A percentile compares a stretch with the other conserved stretches of the same genome.
These are phyloP conservation scores for Mortierella sp. DNA, from an alignment of 371 early-diverging fungal species.

Conservation along the genomic window DNA sequence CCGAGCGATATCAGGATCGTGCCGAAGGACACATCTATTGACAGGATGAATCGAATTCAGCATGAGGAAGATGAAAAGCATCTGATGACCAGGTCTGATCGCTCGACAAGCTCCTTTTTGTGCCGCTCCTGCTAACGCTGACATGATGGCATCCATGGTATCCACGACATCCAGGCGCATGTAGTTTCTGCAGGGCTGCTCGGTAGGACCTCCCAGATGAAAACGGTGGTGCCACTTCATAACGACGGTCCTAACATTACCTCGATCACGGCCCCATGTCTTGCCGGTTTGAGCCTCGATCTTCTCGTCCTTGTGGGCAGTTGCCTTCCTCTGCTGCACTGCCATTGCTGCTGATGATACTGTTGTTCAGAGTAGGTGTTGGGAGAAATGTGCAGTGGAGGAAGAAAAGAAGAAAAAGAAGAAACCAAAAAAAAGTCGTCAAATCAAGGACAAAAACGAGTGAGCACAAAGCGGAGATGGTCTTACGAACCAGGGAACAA, in stretches of 20 bases:
- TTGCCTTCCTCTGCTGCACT: constrained; percentile 46
- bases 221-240: too few relatives aligned
- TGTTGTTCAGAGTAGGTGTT: constrained; percentile 7
- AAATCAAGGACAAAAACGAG: background rate
- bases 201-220: too few relatives aligned
- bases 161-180: too few relatives aligned
- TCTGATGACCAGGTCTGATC: too few relatives aligned
- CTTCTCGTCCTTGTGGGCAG: constrained; percentile 27
- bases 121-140: too few relatives aligned
- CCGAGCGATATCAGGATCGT: constrained; percentile 60
- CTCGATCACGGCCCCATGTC: constrained; percentile 69
- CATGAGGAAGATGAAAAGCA: constrained; percentile 1
- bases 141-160: too few relatives aligned
- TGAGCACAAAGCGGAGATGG: background rate
- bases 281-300: constrained; percentile 60
- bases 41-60: background rate
- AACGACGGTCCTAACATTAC: too few relatives aligned
- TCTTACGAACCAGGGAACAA: background rate
- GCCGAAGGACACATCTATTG: constrained; percentile 60
- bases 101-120: too few relatives aligned
- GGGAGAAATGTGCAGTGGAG: background rate
- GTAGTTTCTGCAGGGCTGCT: too few relatives aligned
- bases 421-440: background rate
- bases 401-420: constrained; percentile 5
- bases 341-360: constrained; percentile 28